Evolutionary conservation across 805 yeast genomes (phyloP).

Genomic region (Sugiyamaella boreocaroliniensis): DNA sequence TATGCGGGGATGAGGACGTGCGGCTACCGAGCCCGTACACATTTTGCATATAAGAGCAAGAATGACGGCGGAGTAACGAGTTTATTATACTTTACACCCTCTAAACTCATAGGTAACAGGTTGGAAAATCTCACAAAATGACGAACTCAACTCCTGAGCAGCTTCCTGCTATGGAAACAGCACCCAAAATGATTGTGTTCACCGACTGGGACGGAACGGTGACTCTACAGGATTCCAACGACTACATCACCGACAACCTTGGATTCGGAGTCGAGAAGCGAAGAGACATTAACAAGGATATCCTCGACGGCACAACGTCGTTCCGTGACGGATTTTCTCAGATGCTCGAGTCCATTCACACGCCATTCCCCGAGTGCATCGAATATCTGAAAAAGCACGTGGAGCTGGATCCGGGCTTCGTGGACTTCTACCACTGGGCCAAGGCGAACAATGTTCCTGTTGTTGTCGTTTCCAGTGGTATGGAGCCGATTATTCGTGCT

Average conservation of each 20-base stretch:
- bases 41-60: too few relatives aligned
- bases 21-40: too few relatives aligned
- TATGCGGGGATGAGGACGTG: too few relatives aligned
- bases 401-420: conserved; percentile 85
- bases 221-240: conserved; percentile 91
- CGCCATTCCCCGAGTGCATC: conserved; percentile 78
- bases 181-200: conserved; percentile 71
- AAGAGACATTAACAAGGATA: conserved; percentile 58
- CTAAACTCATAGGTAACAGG: too few relatives aligned
- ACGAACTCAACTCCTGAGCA: background rate
- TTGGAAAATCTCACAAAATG: background rate
- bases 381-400: conserved; percentile 57
- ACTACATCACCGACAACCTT: conserved; percentile 75
- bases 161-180: conserved; percentile 27
- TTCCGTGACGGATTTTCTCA: conserved; percentile 70
- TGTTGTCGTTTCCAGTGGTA: conserved; percentile 84
- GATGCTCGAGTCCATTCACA: conserved; percentile 74
- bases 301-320: conserved; percentile 57
- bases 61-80: too few relatives aligned
- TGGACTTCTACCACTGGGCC: conserved; percentile 74
- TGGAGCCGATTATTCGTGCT: conserved; percentile 84
- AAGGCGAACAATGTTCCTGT: conserved; percentile 66
- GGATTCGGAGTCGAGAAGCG: conserved; percentile 79
- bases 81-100: too few relatives aligned
- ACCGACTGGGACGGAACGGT: conserved; percentile 99